Base-by-base conservation (phyloP, 1,284 basidiomycete species). In the Microstroma glucosiphilum region DNA sequence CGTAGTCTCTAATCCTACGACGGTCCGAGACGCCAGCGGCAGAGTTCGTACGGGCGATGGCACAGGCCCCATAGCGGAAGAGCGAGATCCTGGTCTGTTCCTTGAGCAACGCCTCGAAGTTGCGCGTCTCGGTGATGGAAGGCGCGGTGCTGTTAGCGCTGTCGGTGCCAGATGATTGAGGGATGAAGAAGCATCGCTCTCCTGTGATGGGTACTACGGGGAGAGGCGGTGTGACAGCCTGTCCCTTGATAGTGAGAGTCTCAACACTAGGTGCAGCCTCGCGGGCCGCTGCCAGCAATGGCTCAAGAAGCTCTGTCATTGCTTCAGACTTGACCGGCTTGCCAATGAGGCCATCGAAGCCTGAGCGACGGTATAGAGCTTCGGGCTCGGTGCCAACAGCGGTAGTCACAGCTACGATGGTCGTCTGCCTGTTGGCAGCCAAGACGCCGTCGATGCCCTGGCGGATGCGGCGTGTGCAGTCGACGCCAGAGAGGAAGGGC, bases 281-380 rank as follows among this genome's bases (percentile, higher is more conserved):
- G 30, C 19, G 46, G 1, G 60, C 60, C 42, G 66, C 66, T 30
- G 63, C 46, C 15, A 66, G 64, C n/a, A 72, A 65, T 1, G 70
- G 69, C 30, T 57, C 63, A 46, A 72, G 54, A 25, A 70, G 68
- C 62, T 70, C 61, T 25, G 60, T 62, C 56, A 74, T 64, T 40
- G 68, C 61, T 13, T 68, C 61, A 54, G 66, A 68, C 25, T 61
- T 62, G 2, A 71, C 72, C 6, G 72, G 72, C 60, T 74, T 74
- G 63, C 67, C 61, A 59, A 74, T 72, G 64, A 71, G 64, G 26
- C 72, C 72, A 46, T 70, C 66, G 67, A 74, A 68, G 57, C 68
- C 67, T 17, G 63, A 61, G 12, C 63, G 58, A 26, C 69, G 65
- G 59, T 74, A 74, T 37, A 68, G 62, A 13, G 63, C 48, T 40